phyloP scores from a whole-genome alignment of 2,329 filamentous ascomycete genomes.

The Dothiorella sarmentorum region DNA sequence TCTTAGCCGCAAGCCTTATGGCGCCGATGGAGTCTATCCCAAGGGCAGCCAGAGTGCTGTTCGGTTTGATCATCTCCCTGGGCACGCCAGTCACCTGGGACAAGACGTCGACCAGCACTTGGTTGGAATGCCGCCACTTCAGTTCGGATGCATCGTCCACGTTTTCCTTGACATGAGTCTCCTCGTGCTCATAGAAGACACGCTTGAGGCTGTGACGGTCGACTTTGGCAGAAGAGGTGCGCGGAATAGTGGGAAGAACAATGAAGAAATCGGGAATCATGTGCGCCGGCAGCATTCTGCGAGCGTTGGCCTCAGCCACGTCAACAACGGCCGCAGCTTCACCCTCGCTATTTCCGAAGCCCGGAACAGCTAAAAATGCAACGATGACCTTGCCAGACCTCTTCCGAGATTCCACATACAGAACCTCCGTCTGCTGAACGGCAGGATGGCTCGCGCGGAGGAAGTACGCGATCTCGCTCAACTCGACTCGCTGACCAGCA shows the following conservation, averaged over 20 bases:
- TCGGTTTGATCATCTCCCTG: slow-evolving; percentile 60
- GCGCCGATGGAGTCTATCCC: slow-evolving; percentile 83
- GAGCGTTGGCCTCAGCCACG: neutral
- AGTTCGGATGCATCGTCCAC: neutral
- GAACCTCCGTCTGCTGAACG: slow-evolving; percentile 14
- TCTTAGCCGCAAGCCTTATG: slow-evolving; percentile 61
- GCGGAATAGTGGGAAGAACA: slow-evolving; percentile 14
- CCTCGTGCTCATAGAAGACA: slow-evolving; percentile 21
- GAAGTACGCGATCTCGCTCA: slow-evolving; percentile 20
- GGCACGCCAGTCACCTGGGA: slow-evolving; percentile 54
- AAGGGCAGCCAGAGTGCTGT: slow-evolving; percentile 56
- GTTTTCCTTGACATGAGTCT: neutral
- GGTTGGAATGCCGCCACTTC: slow-evolving; percentile 50
- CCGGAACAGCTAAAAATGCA: slow-evolving; percentile 32
- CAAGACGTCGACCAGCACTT: slow-evolving; percentile 51
- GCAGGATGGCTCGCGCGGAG: neutral
- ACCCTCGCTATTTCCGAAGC: neutral
- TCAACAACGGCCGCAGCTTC: slow-evolving; percentile 13
- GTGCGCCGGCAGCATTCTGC: slow-evolving; percentile 16
- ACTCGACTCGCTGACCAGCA: slow-evolving; percentile 19
- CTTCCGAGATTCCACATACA: slow-evolving; percentile 11
- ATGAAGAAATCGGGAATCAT: slow-evolving; percentile 20
- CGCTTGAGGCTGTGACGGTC: slow-evolving; percentile 24
- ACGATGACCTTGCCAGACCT: slow-evolving; percentile 26
- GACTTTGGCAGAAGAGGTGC: slow-evolving; percentile 25